Base-by-base conservation (phyloP, 2,329 filamentous ascomycete species). In the Penicillium sp. region DNA sequence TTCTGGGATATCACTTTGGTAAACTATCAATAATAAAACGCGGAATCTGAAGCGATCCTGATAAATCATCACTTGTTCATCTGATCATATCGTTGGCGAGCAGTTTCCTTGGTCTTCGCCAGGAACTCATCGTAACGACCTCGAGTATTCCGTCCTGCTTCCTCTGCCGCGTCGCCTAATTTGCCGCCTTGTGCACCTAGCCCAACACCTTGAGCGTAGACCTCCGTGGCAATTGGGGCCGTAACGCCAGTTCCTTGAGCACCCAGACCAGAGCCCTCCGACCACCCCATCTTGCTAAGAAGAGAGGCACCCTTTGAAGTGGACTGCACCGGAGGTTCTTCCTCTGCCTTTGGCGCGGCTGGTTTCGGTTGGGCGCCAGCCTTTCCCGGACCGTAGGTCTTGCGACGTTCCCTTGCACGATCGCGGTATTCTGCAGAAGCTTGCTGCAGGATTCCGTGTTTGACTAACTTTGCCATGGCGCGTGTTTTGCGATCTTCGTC, bases 271-370 rank as follows among this genome's bases (percentile, higher is more conserved):
- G 77, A 72, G 0, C 80, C 80, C 4, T 73, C 77, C 2, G 74
- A 75, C 76, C 80, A 81, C 19, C 80, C 80, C 80, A 82, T 81
- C 58, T 81, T 81, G 56, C 75, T 78, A 11, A 82, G 74, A 14
- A 82, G 71, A 2, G 79, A 76, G 3, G 80, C 80, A n/a, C 80
- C 80, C 65, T 81, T 81, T 4, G 80, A 81, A 14, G 72, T 68
- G 1, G 62, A 58, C 29, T 74, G 67, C 1, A 65, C 67, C 0
- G 69, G 64, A 0, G 68, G 45, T n/a, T 68, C 63, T 7, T 68
- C 68, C 35, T 72, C 67, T 55, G 72, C 65, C 56, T 74, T 71
- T 2, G 68, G 59, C 7, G 71, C 59, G n/a, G 64, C 33, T 11
- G 66, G 23, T 49, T 57, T 67, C 58, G 56, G 66, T 59, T 57